These are phyloP conservation scores for Candida maesae DNA, from an alignment of 805 yeast genomes.

Conservation along the genomic window DNA sequence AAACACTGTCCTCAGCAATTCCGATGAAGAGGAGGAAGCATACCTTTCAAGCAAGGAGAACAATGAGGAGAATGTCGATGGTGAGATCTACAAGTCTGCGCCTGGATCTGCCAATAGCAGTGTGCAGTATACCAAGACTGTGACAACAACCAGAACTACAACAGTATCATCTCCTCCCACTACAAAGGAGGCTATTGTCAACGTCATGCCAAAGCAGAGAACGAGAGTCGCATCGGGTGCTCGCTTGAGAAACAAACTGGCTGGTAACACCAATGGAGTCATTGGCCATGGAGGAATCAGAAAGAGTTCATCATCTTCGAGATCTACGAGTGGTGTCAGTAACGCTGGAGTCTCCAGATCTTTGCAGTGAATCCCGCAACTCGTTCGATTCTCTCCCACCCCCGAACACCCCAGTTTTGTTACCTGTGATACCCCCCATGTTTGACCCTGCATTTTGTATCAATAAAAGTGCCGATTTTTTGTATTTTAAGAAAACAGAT, in stretches of 20 bases:
- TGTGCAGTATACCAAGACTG: slow-evolving; percentile 26
- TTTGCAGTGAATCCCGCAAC: background rate
- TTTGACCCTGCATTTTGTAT: no score
- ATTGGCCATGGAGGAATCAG: slow-evolving; percentile 28
- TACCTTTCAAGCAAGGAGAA: slow-evolving; percentile 24
- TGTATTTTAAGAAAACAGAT: no score
- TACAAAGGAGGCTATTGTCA: slow-evolving; percentile 18
- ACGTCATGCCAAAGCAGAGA: slow-evolving; percentile 26
- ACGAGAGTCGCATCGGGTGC: slow-evolving; percentile 27
- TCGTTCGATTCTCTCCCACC: background rate
- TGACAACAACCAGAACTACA: slow-evolving; percentile 29
- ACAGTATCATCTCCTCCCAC: slow-evolving; percentile 30
- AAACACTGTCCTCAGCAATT: slow-evolving; percentile 22
- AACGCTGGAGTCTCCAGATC: background rate
- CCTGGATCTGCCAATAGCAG: slow-evolving; percentile 9
- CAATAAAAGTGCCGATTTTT: background rate
- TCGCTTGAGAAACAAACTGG: slow-evolving; percentile 28
- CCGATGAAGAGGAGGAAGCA: slow-evolving; percentile 26
- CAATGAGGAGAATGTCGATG: slow-evolving; percentile 4
- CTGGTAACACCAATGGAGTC: slow-evolving; percentile 18
- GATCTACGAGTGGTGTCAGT: slow-evolving; percentile 24
- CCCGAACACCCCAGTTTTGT: background rate
- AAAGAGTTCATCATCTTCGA: slow-evolving; percentile 22
- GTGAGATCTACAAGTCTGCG: slow-evolving; percentile 1
- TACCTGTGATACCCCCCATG: background rate